Conservation (phyloP, 495 filamentous ascomycete species). For the Neurospora sp. region DNA sequence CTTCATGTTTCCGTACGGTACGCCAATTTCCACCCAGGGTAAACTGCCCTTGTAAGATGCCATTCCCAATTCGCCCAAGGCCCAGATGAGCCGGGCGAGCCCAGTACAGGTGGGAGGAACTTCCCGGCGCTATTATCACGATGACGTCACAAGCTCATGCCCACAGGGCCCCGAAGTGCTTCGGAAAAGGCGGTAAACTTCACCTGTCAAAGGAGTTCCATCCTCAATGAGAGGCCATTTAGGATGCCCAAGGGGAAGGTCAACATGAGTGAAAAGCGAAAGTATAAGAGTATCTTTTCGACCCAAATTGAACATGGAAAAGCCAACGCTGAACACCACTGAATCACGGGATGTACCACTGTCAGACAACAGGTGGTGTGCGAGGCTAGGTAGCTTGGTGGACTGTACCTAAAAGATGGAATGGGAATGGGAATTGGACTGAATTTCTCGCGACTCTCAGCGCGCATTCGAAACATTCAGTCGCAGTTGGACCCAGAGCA, state of each 20-base stretch:
- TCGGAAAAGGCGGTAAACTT: conserved; percentile 1
- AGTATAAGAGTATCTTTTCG: background rate
- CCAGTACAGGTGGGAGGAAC: background rate
- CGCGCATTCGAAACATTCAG: background rate
- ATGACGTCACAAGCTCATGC: background rate
- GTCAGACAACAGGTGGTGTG: background rate
- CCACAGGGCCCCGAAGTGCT: background rate
- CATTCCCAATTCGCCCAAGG: background rate
- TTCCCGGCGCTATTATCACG: background rate
- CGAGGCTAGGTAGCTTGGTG: background rate
- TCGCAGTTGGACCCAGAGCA: background rate
- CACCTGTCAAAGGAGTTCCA: background rate
- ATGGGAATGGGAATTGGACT: background rate
- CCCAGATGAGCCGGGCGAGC: background rate
- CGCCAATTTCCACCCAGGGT: background rate
- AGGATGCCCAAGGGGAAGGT: background rate
- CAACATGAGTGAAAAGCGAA: background rate
- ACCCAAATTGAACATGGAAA: background rate
- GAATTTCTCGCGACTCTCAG: background rate
- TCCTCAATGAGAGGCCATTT: background rate
- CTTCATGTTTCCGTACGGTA: background rate
- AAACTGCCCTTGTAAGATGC: background rate
- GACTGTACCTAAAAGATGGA: background rate
- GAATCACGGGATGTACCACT: background rate
- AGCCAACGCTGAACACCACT: background rate